Percentiles rank a stretch among this genome's conserved stretches.
Evolutionary conservation across 768 basidiomycete species (phyloP).

Genomic region (Phlegmacium glaucopus): DNA sequence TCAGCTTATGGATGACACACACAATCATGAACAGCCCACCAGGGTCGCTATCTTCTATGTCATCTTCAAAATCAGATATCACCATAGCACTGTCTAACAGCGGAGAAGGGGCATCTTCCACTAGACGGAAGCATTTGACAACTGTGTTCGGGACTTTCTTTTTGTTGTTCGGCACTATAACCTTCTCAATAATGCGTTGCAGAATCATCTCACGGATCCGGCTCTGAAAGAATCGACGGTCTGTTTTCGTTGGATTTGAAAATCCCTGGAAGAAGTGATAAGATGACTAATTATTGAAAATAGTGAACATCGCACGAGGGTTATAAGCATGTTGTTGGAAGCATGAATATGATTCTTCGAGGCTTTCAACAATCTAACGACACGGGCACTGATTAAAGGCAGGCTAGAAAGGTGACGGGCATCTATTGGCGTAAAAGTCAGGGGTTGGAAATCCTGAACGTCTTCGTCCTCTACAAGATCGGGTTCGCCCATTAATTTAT

Average conservation of each 20-base stretch:
- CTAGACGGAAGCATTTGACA: slow-evolving; percentile 67
- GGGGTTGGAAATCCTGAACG: slow-evolving; percentile 21
- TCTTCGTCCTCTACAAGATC: slow-evolving; percentile 34
- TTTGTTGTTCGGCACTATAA: slow-evolving; percentile 59
- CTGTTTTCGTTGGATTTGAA: slow-evolving; percentile 65
- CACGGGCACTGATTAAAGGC: slow-evolving; percentile 63
- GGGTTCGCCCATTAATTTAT: slow-evolving; percentile 20
- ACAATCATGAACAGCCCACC: slow-evolving; percentile 20
- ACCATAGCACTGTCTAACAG: slow-evolving; percentile 33
- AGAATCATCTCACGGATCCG: slow-evolving; percentile 71
- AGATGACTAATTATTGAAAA: slow-evolving; percentile 1
- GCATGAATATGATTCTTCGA: slow-evolving; percentile 70
- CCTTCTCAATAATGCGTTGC: slow-evolving; percentile 71
- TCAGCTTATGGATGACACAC: not conserved
- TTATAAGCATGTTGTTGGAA: slow-evolving; percentile 72
- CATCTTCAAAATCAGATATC: slow-evolving; percentile 41
- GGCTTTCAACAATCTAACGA: slow-evolving; percentile 68
- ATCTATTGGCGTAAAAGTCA: slow-evolving; percentile 73
- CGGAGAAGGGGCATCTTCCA: slow-evolving; percentile 34
- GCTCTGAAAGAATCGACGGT: slow-evolving; percentile 80
- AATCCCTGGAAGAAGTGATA: slow-evolving; percentile 55
- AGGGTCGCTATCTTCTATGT: slow-evolving; percentile 32
- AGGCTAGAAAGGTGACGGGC: slow-evolving; percentile 75
- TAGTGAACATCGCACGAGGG: slow-evolving; percentile 50
- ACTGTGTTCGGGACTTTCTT: slow-evolving; percentile 43